Evolutionary conservation across 2,329 filamentous ascomycete genomes (phyloP).

Genomic region (Cladosporium halotolerans): DNA sequence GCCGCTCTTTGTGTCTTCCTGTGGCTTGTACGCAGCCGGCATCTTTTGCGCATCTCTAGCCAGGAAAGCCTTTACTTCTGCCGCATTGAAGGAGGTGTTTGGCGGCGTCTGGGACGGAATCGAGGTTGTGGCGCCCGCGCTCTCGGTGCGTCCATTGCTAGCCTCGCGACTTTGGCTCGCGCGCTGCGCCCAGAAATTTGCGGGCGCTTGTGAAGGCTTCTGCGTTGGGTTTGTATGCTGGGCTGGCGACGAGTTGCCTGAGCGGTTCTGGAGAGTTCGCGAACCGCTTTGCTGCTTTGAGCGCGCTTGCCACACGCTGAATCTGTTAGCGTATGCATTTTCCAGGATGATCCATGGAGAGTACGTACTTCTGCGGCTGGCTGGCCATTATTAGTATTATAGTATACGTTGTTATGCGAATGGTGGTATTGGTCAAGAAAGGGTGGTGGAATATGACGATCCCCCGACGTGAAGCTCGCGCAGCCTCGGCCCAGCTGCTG

Average conservation of each 20-base stretch:
- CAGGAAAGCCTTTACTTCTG: constrained; percentile 38
- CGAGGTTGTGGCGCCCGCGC: constrained; percentile 6
- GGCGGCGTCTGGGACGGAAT: too few relatives aligned
- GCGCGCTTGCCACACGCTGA: constrained; percentile 6
- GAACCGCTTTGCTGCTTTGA: constrained; percentile 16
- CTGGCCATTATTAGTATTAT: not conserved
- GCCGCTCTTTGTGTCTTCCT: constrained; percentile 20
- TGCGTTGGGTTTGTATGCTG: constrained; percentile 15
- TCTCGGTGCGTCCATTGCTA: constrained; percentile 16
- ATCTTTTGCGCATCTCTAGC: constrained; percentile 31
- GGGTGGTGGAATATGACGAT: too few relatives aligned
- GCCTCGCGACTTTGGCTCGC: constrained; percentile 6
- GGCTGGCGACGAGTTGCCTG: constrained; percentile 22
- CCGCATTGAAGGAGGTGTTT: constrained; percentile 37
- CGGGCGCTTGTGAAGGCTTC: constrained; percentile 15
- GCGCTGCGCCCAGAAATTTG: constrained; percentile 22
- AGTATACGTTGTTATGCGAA: not conserved
- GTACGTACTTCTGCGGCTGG: constrained; percentile 1
- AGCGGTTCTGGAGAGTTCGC: constrained; percentile 27
- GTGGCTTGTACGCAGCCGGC: constrained; percentile 22
- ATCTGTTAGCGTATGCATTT: not conserved
- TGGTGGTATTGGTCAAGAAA: too few relatives aligned
- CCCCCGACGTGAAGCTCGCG: too few relatives aligned
- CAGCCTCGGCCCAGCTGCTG: too few relatives aligned
- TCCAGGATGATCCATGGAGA: not conserved